These are phyloP conservation scores for Pythium diclinum DNA, from an alignment of 352 stramenopile species.

Conservation along the genomic window DNA sequence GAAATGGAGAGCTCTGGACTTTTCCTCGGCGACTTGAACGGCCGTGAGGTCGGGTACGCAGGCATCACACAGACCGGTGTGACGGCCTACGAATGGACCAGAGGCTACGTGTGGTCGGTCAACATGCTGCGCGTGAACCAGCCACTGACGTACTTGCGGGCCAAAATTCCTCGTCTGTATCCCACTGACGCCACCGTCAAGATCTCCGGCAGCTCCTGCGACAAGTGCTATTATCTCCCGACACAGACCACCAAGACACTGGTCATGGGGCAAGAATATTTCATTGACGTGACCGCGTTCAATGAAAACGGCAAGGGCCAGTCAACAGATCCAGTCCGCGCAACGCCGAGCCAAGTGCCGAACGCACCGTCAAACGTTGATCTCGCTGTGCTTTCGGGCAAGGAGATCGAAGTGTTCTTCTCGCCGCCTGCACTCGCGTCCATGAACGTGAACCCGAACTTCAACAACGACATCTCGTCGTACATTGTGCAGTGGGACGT, in stretches of 20 bases:
- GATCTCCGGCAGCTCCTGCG: slow-evolving; percentile 41
- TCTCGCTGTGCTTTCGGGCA: slow-evolving; percentile 83
- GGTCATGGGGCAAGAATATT: slow-evolving; percentile 71
- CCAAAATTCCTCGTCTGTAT: slow-evolving; percentile 57
- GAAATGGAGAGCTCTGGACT: slow-evolving; percentile 37
- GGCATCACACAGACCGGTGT: slow-evolving; percentile 37
- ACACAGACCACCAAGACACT: slow-evolving; percentile 53
- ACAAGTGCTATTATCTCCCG: slow-evolving; percentile 71
- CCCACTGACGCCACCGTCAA: slow-evolving; percentile 40
- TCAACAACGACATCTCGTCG: slow-evolving; percentile 83
- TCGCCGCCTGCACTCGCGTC: slow-evolving; percentile 57
- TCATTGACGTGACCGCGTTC: slow-evolving; percentile 69
- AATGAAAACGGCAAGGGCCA: slow-evolving; percentile 75
- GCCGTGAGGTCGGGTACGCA: slow-evolving; percentile 51
- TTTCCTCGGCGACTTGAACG: slow-evolving; percentile 63
- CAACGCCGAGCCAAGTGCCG: slow-evolving; percentile 83
- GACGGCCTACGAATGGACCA: slow-evolving; percentile 66
- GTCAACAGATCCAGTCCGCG: slow-evolving; percentile 29
- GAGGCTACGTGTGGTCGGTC: slow-evolving; percentile 66
- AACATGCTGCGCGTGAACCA: slow-evolving; percentile 44
- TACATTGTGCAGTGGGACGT: slow-evolving; percentile 91
- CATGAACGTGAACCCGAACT: slow-evolving; percentile 54
- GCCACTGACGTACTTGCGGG: slow-evolving; percentile 41
- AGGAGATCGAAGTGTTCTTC: slow-evolving; percentile 89
- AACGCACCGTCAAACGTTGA: slow-evolving; percentile 86